Percentiles rank a stretch among this genome's conserved stretches.
Evolutionary conservation across 345 rosid genomes (phyloP).

Genomic region (Garcia nutans): DNA sequence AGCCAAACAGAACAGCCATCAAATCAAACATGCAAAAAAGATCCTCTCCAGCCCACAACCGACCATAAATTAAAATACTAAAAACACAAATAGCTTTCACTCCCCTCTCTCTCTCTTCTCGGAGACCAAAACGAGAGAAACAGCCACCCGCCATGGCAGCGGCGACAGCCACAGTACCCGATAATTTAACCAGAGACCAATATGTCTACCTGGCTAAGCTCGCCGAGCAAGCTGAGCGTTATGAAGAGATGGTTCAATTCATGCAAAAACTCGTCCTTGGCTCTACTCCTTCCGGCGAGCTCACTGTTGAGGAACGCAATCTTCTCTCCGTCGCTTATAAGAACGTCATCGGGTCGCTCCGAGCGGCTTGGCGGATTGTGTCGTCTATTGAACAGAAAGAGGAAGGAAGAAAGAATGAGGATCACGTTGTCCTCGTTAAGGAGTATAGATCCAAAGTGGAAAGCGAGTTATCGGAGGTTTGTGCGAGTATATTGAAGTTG

Average conservation of each 20-base stretch:
- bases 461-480: slow-evolving; percentile 70
- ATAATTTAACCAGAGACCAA: slow-evolving; percentile 74
- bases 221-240: slow-evolving; percentile 97
- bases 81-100: background rate
- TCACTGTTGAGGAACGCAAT: slow-evolving; percentile 90
- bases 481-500: slow-evolving; percentile 64
- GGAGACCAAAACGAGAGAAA: background rate
- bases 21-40: background rate
- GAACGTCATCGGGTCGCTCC: slow-evolving; percentile 97
- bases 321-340: slow-evolving; percentile 95
- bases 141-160: slow-evolving; percentile 30
- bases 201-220: slow-evolving; percentile 91
- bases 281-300: slow-evolving; percentile 76
- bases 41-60: background rate
- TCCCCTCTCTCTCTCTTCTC: slow-evolving; percentile 3
- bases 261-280: slow-evolving; percentile 82
- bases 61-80: background rate
- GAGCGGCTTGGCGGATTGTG: slow-evolving; percentile 96
- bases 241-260: slow-evolving; percentile 95
- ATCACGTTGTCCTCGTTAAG: slow-evolving; percentile 80
- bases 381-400: slow-evolving; percentile 97
- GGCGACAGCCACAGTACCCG: slow-evolving; percentile 33
- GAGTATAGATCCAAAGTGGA: slow-evolving; percentile 95
- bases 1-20: background rate
- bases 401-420: slow-evolving; percentile 91